These are phyloP conservation scores for Amesomyces nigricolor DNA, from an alignment of 2,329 filamentous ascomycete genomes.

Conservation along the genomic window DNA sequence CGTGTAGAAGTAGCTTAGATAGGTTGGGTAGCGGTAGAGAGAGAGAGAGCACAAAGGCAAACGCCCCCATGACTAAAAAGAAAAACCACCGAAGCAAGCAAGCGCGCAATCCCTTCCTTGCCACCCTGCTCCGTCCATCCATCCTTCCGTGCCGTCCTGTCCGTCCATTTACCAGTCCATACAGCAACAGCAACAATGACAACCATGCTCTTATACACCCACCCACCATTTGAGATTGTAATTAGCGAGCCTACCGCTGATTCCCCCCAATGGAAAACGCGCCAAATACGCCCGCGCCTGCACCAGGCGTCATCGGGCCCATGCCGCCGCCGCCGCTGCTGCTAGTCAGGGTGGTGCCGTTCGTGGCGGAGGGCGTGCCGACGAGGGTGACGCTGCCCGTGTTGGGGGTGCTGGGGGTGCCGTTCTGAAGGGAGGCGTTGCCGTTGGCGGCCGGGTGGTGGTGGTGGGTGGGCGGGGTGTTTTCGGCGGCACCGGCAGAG, in stretches of 20 bases:
- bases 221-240: too few species aligned
- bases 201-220: too few species aligned
- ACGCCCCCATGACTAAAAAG: neutral
- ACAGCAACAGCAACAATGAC: neutral
- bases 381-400: constrained; percentile 49
- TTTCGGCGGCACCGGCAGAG: neutral
- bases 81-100: neutral
- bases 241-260: constrained; percentile 6
- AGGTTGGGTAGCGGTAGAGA: neutral
- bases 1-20: too few species aligned
- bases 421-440: constrained; percentile 38
- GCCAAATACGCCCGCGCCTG: constrained; percentile 69
- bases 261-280: constrained; percentile 53
- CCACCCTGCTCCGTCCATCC: neutral
- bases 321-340: constrained; percentile 32
- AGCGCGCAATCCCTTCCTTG: neutral
- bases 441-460: constrained; percentile 28
- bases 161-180: neutral
- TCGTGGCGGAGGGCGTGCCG: constrained; percentile 60
- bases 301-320: constrained; percentile 73
- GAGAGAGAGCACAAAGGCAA: neutral
- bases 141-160: too few species aligned
- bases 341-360: constrained; percentile 31
- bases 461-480: constrained; percentile 28
- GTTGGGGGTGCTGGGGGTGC: constrained; percentile 56